A percentile compares a stretch with the other conserved stretches of the same genome.
phyloP scores from a whole-genome alignment of 257 asterid species.

The Nicotiana otophora region DNA sequence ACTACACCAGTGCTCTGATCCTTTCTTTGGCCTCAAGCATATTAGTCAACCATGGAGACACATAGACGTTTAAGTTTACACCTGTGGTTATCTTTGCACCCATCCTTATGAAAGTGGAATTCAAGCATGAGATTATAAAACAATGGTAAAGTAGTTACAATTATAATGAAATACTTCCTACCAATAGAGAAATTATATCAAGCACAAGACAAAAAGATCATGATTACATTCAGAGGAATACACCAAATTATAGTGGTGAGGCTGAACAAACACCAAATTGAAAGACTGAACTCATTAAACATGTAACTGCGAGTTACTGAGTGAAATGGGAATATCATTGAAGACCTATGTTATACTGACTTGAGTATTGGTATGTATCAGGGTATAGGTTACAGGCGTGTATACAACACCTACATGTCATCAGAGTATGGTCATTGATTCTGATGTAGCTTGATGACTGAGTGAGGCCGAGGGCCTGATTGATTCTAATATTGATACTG shows the following conservation, averaged over 20 bases:
- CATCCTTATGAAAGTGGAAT: not conserved
- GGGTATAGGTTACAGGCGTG: not conserved
- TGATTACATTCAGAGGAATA: not conserved
- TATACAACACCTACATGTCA: not conserved
- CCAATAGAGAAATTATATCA: not conserved
- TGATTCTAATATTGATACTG: no score
- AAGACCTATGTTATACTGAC: not conserved
- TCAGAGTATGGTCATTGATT: no score
- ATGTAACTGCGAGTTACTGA: not conserved
- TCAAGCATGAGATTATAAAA: not conserved
- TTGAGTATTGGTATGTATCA: not conserved
- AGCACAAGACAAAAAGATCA: not conserved
- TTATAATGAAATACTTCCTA: not conserved
- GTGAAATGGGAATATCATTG: not conserved
- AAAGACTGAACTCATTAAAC: not conserved
- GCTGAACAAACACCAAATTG: not conserved
- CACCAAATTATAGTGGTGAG: not conserved
- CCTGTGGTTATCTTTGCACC: not conserved
- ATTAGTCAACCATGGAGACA: not conserved
- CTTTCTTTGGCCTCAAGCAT: conserved; percentile 6
- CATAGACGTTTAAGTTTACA: not conserved
- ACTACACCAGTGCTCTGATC: not conserved
- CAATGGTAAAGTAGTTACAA: not conserved
- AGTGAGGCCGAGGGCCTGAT: no score
- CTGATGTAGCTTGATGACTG: no score